Percentiles rank a stretch among this genome's conserved stretches.
Conservation (phyloP, 2,329 filamentous ascomycete genomes). For the Cryphonectria parasitica region DNA sequence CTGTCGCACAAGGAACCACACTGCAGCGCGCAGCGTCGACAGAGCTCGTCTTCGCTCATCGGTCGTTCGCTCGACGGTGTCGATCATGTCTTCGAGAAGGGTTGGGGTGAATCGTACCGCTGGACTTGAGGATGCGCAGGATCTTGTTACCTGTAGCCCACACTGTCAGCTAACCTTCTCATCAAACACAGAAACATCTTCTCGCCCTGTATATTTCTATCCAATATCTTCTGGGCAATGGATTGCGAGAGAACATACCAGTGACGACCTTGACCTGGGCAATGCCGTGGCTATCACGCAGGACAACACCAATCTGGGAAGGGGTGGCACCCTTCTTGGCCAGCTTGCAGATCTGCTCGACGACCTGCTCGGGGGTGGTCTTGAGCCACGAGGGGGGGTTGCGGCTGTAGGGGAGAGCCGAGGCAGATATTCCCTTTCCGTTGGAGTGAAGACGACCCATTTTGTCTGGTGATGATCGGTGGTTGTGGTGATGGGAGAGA, state of each 20-base stretch:
- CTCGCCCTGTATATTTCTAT: not conserved
- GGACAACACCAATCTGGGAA: slow-evolving; percentile 98
- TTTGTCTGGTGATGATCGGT: slow-evolving; percentile 47
- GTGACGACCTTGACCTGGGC: slow-evolving; percentile 98
- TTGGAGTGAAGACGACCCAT: slow-evolving; percentile 99
- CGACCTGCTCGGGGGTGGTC: slow-evolving; percentile 97
- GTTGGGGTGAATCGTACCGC: slow-evolving; percentile 65
- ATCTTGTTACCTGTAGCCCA: slow-evolving; percentile 90
- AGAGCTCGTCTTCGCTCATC: not conserved
- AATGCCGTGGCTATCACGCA: slow-evolving; percentile 97
- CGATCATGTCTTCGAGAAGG: not conserved
- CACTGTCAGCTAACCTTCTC: slow-evolving; percentile 43
- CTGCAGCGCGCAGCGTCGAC: slow-evolving; percentile 15
- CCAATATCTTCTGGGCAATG: not conserved
- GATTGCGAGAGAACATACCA: slow-evolving; percentile 62
- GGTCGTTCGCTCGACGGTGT: not conserved
- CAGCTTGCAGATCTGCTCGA: slow-evolving; percentile 99
- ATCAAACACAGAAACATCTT: not conserved
- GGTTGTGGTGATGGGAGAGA: slow-evolving; percentile 30
- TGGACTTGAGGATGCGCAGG: slow-evolving; percentile 96
- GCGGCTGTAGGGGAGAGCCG: slow-evolving; percentile 96
- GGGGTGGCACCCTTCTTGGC: slow-evolving; percentile 98
- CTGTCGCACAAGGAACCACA: slow-evolving; percentile 19
- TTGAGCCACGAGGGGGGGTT: slow-evolving; percentile 93
- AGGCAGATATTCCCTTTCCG: slow-evolving; percentile 98